Base-by-base conservation (phyloP, 129 eudicot species). In the Flaveria trinervia region DNA sequence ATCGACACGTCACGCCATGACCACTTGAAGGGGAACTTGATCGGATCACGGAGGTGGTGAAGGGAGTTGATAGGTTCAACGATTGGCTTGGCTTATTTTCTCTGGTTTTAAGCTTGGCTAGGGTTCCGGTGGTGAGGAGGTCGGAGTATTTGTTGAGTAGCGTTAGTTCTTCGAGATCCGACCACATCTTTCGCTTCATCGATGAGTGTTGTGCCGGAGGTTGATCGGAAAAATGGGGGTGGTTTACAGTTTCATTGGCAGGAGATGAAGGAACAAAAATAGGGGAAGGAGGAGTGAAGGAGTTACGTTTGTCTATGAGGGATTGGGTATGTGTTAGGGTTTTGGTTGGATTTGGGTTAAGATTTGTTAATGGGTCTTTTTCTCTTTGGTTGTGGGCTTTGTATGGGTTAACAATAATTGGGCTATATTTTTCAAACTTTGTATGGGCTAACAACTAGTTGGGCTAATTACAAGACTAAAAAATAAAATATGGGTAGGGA, bases 131-230 rank as follows among this genome's bases (percentile, higher is more conserved):
- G 43, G 73, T 82, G 70, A 76, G 84, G 56, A 88, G 88, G 57
- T 87, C 89, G 33, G 93, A 82, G 85, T 88, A 93, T 30, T 83
- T 88, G 70, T 81, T 70, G 30, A 93, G 85, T 1, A 90, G 86
- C 7, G 97, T 88, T 62, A 61, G 89, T 70, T 93, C 96, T 81
- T 90, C 98, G 4, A 82, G 62, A 61, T 93, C 98, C 7, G 98
- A 90, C 98, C 98, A 93, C 80, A 86, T 93, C 88, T 93, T 93
- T 13, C 97, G 95, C 91, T 93, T 93, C 98, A 93, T 93, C 49
- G 65, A 14, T 20, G 6, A n/a, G 2, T 55, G 20, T 26, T 18
- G 43, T 3, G 7, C 54, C 56, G 68, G 54, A 66, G 22, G 52
- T 77, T 77, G 5, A 75, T 72, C 68, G 51, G 80, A 72, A 36